Evolutionary conservation across 2,329 filamentous ascomycete species (phyloP).

Genomic region (Claviceps paspali): DNA sequence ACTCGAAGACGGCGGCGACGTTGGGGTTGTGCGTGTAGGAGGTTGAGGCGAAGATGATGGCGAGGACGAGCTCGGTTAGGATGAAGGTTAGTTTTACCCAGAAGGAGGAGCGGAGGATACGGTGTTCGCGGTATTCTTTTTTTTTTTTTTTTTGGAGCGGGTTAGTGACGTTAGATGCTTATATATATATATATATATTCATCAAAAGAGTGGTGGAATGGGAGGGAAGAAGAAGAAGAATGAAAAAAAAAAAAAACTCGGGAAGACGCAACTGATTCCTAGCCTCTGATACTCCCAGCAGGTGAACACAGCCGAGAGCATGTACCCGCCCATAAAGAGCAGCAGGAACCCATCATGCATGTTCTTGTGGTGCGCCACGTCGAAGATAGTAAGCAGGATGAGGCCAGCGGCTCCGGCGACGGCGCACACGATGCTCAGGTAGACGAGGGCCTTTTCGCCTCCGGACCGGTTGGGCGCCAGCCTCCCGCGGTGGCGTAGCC

Average conservation of each 20-base stretch:
- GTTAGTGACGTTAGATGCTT: too few relatives aligned
- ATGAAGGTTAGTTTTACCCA: constrained; percentile 80
- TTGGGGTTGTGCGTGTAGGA: constrained; percentile 38
- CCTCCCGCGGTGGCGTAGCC: constrained; percentile 67
- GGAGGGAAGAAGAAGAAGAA: too few relatives aligned
- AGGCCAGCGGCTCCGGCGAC: constrained; percentile 64
- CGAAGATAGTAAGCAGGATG: constrained; percentile 73
- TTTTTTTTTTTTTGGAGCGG: constrained; percentile 32
- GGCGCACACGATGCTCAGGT: constrained; percentile 50
- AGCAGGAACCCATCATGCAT: constrained; percentile 64
- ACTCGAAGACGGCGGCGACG: constrained; percentile 63
- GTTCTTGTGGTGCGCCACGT: constrained; percentile 52
- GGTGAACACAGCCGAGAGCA: constrained; percentile 73
- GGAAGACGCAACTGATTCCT: too few relatives aligned
- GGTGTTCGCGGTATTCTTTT: constrained; percentile 66
- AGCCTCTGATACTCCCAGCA: constrained; percentile 84
- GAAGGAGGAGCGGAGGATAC: constrained; percentile 63
- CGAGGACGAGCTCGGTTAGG: constrained; percentile 59
- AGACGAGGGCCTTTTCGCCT: constrained; percentile 47
- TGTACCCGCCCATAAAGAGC: constrained; percentile 75
- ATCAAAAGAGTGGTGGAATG: too few relatives aligned
- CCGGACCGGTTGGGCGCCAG: constrained; percentile 55
- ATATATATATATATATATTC: too few relatives aligned
- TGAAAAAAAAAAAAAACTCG: too few relatives aligned
- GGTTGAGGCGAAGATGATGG: constrained; percentile 53